These are phyloP conservation scores for Iodosphaeria phyllophila DNA, from an alignment of 2,329 filamentous ascomycete species.

Conservation along the genomic window DNA sequence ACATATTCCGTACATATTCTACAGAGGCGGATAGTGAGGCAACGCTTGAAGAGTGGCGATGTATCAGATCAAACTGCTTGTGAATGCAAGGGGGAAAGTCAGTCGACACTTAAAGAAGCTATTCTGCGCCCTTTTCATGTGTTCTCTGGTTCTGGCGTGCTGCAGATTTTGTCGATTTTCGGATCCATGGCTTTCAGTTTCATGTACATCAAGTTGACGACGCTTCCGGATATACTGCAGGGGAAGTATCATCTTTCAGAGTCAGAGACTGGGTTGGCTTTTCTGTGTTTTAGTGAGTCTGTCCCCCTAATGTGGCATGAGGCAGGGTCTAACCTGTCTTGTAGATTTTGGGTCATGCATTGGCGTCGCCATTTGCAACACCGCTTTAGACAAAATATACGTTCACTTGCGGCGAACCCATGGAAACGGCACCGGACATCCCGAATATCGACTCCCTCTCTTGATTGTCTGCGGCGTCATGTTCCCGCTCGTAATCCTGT, in stretches of 20 bases:
- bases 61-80: slow-evolving; percentile 12
- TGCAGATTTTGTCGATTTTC: slow-evolving; percentile 28
- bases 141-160: slow-evolving; percentile 28
- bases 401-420: slow-evolving; percentile 21
- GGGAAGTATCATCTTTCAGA: slow-evolving; percentile 29
- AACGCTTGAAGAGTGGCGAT: slow-evolving; percentile 14
- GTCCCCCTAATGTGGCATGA: not conserved
- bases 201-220: slow-evolving; percentile 34
- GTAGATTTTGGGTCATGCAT: slow-evolving; percentile 27
- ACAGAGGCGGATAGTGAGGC: slow-evolving; percentile 17
- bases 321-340: slow-evolving; percentile 3
- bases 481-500: slow-evolving; percentile 23
- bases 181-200: slow-evolving; percentile 29
- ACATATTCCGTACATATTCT: slow-evolving; percentile 42
- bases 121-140: slow-evolving; percentile 26
- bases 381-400: slow-evolving; percentile 32
- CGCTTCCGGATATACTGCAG: slow-evolving; percentile 29
- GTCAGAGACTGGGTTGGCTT: slow-evolving; percentile 29
- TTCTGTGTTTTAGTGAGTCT: slow-evolving; percentile 32
- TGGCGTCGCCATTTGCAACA: slow-evolving; percentile 29
- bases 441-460: slow-evolving; percentile 36
- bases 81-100: slow-evolving; percentile 10
- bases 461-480: slow-evolving; percentile 24
- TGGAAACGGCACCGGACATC: slow-evolving; percentile 21
- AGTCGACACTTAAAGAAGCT: slow-evolving; percentile 17